Conservation (phyloP, 306 rosid species). For the Quercus gilva region DNA sequence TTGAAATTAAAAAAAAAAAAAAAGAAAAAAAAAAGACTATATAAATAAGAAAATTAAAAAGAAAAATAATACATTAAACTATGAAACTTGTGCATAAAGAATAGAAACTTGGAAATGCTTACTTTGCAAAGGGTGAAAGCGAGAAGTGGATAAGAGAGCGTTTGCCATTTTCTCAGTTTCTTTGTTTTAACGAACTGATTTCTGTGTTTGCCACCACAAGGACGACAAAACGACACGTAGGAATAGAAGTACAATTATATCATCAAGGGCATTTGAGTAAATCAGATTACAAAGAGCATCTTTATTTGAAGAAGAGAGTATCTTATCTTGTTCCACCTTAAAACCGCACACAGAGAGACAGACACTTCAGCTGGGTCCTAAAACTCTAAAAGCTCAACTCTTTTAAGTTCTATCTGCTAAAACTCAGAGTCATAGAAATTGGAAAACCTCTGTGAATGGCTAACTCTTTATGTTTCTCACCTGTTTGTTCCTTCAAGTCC, state of each 20-base stretch:
- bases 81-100: neutral
- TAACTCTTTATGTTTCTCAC: slow-evolving; percentile 40
- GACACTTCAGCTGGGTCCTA: slow-evolving; percentile 11
- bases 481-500: slow-evolving; percentile 57
- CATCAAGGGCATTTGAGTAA: slow-evolving; percentile 35
- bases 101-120: slow-evolving; percentile 16
- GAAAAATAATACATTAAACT: neutral
- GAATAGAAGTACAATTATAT: neutral
- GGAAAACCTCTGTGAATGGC: slow-evolving; percentile 48
- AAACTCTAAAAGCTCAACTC: slow-evolving; percentile 18
- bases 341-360: neutral
- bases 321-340: slow-evolving; percentile 35
- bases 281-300: neutral
- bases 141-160: slow-evolving; percentile 56
- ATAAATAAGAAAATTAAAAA: neutral
- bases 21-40: neutral
- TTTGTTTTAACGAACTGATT: neutral
- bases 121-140: slow-evolving; percentile 55
- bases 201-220: neutral
- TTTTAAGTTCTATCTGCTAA: neutral
- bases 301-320: neutral
- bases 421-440: neutral
- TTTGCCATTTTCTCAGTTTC: slow-evolving; percentile 49
- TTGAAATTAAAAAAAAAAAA: neutral
- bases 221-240: neutral